These are phyloP conservation scores for Gymnopus androsaceus DNA, from an alignment of 1,284 basidiomycete species.

Conservation along the genomic window DNA sequence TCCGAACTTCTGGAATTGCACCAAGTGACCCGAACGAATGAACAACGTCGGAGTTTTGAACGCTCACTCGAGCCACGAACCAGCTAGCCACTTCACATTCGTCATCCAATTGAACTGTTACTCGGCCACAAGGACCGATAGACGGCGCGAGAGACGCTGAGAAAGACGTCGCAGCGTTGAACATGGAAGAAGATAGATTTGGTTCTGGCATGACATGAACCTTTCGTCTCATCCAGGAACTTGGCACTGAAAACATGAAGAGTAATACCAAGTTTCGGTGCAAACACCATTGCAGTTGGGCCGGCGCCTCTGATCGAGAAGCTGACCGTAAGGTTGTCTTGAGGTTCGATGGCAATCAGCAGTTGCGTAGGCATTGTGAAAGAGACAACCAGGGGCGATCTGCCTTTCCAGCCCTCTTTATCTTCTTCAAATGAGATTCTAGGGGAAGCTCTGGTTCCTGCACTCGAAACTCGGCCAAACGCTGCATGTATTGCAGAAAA, in stretches of 20 bases:
- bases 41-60: slow-evolving; percentile 26
- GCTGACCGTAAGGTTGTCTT: slow-evolving; percentile 24
- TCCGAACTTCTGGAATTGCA: slow-evolving; percentile 19
- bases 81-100: slow-evolving; percentile 30
- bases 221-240: slow-evolving; percentile 30
- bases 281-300: slow-evolving; percentile 6
- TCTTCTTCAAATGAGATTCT: slow-evolving; percentile 37
- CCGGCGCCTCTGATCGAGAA: slow-evolving; percentile 31
- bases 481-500: slow-evolving; percentile 37
- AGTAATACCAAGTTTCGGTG: slow-evolving; percentile 28
- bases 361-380: slow-evolving; percentile 33
- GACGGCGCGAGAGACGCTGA: neutral
- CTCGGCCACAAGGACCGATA: neutral
- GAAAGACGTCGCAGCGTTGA: neutral
- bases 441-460: slow-evolving; percentile 15
- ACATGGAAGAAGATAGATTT: slow-evolving; percentile 7
- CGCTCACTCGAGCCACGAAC: slow-evolving; percentile 26
- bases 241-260: slow-evolving; percentile 32
- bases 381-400: slow-evolving; percentile 35
- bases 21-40: slow-evolving; percentile 23
- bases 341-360: slow-evolving; percentile 28
- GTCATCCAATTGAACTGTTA: slow-evolving; percentile 32
- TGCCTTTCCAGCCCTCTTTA: slow-evolving; percentile 30
- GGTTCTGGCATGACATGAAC: slow-evolving; percentile 33
- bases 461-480: slow-evolving; percentile 34